Evolutionary conservation across 2,329 filamentous ascomycete genomes (phyloP), one percentile per base, ranked within the genome.

Genomic region (Colletotrichum phormii): DNA sequence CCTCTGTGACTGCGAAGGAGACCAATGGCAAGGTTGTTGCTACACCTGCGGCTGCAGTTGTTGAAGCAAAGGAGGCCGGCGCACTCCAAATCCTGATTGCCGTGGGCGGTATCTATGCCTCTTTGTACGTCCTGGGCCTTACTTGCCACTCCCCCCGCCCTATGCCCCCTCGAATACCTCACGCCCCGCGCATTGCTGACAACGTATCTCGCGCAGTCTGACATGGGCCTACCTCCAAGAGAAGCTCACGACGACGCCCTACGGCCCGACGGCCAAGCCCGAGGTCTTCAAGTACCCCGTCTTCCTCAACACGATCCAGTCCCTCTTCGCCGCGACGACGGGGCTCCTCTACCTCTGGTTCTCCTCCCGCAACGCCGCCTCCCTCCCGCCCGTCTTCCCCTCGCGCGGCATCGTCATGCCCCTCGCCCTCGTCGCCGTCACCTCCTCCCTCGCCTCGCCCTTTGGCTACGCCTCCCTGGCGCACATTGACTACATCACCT

Each of bases 201-300:
- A 12, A 26, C n/a, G 18, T 2, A 31, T 9, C 26, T 42, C 33
- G 12, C 53, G 11, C 74, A 95, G 96, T 85, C 86, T 99, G 65
- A 97, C 95, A 42, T 99, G 97, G 97, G 97, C 94, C 29, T 92
- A 97, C 76, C 93, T 99, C 74, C 97, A 99, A 87, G 97, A 99
- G 84, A 95, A 97, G 79, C 94, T 99, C 79, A 98, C 97, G 33
- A 99, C 97, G 15, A 98, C 95, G 12, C 89, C 91, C 8, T 97
- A 98, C 83, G 93, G 93, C 71, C 84, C 92, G 26, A 80, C 86
- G 5, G 82, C 87, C 66, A 83, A 88, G 35, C 90, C 89, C 55
- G 92, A 97, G 81, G 91, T 94, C 77, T 99, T 98, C 89, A 95
- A 93, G 76, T 98, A 95, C 83, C 94, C 97, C 68, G 92, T 99